Conservation (phyloP, 305 asterid species). For the Rubia balearica region DNA sequence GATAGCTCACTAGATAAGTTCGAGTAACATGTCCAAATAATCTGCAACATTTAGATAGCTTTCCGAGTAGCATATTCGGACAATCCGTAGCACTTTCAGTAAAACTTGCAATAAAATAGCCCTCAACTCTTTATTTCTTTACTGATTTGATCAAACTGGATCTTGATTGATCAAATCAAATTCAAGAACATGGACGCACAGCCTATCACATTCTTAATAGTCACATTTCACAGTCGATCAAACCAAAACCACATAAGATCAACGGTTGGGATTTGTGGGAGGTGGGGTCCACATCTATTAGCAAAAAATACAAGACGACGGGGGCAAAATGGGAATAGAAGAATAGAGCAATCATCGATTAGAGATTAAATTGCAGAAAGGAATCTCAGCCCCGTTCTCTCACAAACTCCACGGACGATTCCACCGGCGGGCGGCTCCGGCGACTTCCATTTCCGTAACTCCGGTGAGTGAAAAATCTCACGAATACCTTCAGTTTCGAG, state of each 20-base stretch:
- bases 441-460: background rate
- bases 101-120: no score
- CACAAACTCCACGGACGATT: background rate
- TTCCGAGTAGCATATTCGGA: no score
- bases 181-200: background rate
- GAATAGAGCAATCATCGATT: background rate
- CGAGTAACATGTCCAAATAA: no score
- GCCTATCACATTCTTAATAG: background rate
- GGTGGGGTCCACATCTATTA: background rate
- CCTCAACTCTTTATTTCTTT: no score
- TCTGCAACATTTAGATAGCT: no score
- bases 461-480: background rate
- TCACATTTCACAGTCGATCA: background rate
- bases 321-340: constrained; percentile 17
- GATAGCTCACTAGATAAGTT: no score
- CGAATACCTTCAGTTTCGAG: background rate
- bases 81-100: no score
- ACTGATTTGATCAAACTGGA: background rate
- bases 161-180: background rate
- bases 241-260: background rate
- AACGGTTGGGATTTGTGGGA: background rate
- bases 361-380: no score
- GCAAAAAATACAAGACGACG: background rate
- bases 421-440: constrained; percentile 5
- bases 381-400: no score